phyloP scores from a whole-genome alignment of 768 basidiomycete species.

The Rhodocollybia butyracea region DNA sequence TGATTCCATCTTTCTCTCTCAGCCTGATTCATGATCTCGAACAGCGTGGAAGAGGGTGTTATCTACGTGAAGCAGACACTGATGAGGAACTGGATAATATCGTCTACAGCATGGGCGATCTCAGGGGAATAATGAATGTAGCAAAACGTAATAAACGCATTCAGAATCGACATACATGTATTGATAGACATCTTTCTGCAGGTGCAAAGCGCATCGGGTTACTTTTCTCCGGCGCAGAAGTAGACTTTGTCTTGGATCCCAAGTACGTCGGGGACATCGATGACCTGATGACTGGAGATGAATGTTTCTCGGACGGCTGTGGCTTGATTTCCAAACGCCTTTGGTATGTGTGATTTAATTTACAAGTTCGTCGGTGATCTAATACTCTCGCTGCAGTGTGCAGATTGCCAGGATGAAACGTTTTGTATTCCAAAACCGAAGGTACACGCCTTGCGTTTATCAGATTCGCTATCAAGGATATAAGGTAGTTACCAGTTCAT shows the following conservation, averaged over 20 bases:
- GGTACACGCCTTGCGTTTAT: slow-evolving; percentile 61
- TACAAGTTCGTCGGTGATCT: background rate
- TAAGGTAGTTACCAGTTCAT: slow-evolving; percentile 26
- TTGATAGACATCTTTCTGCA: slow-evolving; percentile 18
- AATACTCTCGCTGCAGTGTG: slow-evolving; percentile 10
- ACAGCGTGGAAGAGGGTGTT: slow-evolving; percentile 62
- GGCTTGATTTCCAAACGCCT: slow-evolving; percentile 56
- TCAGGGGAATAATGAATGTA: slow-evolving; percentile 56
- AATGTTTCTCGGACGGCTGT: slow-evolving; percentile 67
- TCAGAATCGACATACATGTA: background rate
- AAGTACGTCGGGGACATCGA: slow-evolving; percentile 48
- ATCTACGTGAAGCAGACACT: slow-evolving; percentile 48
- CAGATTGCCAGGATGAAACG: slow-evolving; percentile 51
- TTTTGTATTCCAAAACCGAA: slow-evolving; percentile 49
- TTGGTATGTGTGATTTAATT: slow-evolving; percentile 20
- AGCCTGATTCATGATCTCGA: background rate
- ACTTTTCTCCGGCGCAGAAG: slow-evolving; percentile 59
- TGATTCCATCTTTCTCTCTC: background rate
- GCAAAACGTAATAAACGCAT: slow-evolving; percentile 50
- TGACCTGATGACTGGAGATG: slow-evolving; percentile 55
- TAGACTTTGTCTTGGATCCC: slow-evolving; percentile 55
- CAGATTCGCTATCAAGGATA: slow-evolving; percentile 74
- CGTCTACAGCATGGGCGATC: slow-evolving; percentile 58
- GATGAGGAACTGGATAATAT: slow-evolving; percentile 57
- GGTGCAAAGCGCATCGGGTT: slow-evolving; percentile 70